Evolutionary conservation across 768 basidiomycete genomes (phyloP).

Genomic region (Auricularia sp.): DNA sequence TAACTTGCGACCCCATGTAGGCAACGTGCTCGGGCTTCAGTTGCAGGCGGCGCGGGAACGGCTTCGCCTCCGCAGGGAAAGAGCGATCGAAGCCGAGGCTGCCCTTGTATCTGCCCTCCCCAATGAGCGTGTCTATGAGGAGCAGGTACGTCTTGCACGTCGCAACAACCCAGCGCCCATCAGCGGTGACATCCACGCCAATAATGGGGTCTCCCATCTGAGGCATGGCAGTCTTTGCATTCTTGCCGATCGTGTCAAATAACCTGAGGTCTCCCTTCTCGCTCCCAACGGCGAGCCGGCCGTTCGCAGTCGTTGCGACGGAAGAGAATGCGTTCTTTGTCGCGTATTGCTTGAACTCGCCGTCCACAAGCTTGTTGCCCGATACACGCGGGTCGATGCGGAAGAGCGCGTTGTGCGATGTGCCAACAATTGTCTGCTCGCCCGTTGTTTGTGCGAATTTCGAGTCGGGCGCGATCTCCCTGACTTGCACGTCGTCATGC

Average conservation of each 20-base stretch:
- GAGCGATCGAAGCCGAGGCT: constrained; percentile 84
- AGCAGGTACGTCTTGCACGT: constrained; percentile 91
- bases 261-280: constrained; percentile 94
- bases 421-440: constrained; percentile 88
- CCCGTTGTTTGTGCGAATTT: constrained; percentile 92
- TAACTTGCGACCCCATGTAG: constrained; percentile 81
- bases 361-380: constrained; percentile 87
- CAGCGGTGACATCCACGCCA: constrained; percentile 88
- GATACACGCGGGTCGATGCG: constrained; percentile 92
- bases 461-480: constrained; percentile 83
- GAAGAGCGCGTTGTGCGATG: constrained; percentile 92
- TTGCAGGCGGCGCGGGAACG: constrained; percentile 78
- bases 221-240: constrained; percentile 94
- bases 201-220: constrained; percentile 91
- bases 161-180: constrained; percentile 90
- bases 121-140: constrained; percentile 90
- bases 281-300: constrained; percentile 86
- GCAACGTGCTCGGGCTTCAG: constrained; percentile 86
- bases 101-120: constrained; percentile 76
- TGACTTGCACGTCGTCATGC: constrained; percentile 77
- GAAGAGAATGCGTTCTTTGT: constrained; percentile 94
- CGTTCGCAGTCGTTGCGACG: constrained; percentile 75
- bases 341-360: constrained; percentile 91
- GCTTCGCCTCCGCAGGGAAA: constrained; percentile 92
- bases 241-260: constrained; percentile 95